Percentiles rank a stretch among this genome's conserved stretches.
These are phyloP conservation scores for Trichophaea hybrida DNA, from an alignment of 2,329 filamentous ascomycete genomes.

Conservation along the genomic window DNA sequence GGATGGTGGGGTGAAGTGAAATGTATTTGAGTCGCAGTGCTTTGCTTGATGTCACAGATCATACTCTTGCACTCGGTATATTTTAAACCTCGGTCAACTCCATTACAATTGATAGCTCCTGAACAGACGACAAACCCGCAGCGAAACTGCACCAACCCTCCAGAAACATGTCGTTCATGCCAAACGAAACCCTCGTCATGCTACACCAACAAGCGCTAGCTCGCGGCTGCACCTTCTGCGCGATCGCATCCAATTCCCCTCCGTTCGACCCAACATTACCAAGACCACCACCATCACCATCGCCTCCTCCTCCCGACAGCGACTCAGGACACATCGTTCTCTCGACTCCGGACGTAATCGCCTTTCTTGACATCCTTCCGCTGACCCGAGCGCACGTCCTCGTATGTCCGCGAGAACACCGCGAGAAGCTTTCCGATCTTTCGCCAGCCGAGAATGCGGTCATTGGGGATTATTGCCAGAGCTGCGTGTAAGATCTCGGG, in stretches of 20 bases:
- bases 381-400: constrained; percentile 71
- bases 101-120: background rate
- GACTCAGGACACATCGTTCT: constrained; percentile 52
- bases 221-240: constrained; percentile 46
- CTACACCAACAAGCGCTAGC: background rate
- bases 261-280: constrained; percentile 12
- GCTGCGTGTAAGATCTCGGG: constrained; percentile 56
- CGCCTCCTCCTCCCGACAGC: constrained; percentile 10
- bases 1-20: background rate
- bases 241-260: constrained; percentile 39
- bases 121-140: background rate
- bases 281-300: constrained; percentile 9
- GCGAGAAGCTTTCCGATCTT: constrained; percentile 62
- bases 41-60: background rate
- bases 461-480: constrained; percentile 54
- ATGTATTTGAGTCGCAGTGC: background rate
- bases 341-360: constrained; percentile 61
- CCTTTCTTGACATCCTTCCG: constrained; percentile 88
- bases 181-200: background rate
- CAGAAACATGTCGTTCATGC: background rate
- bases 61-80: background rate
- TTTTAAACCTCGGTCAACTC: background rate
- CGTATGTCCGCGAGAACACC: constrained; percentile 62
- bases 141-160: background rate
- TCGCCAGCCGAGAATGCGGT: constrained; percentile 48